Evolutionary conservation across 495 filamentous ascomycete genomes (phyloP), one percentile per base, ranked within the genome.

Genomic region (Hypoxylon perforatum): DNA sequence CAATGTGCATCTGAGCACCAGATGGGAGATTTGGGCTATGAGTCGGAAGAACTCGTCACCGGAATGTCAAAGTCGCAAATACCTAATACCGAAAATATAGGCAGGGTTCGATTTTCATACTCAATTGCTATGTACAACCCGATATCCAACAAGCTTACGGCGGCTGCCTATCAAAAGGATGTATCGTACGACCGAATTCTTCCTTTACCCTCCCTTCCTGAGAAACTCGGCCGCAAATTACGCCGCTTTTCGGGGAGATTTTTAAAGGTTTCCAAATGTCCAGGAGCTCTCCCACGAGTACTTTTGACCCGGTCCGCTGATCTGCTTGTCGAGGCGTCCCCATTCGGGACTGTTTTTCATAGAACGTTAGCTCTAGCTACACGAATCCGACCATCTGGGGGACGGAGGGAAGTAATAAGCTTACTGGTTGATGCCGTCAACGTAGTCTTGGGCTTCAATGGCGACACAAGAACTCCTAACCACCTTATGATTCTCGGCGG

Each of bases 361-460:
- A 35, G 11, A 28, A 7, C 12, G 61, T 78, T 55, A 74, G 68
- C 61, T 44, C 42, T 61, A 11, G 19, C 21, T 8, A 48, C 41
- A 39, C 33, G 49, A 35, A 42, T 21, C 44, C 2, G 18, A 35
- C 15, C 15, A 18, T 36, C 12, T 15, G 5, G 33, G 30, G 35
- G 22, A 45, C 30, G 22, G 46, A 15, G 17, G 6, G 28, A 44
- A 39, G 46, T 41, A 30, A 19, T 1, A 41, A 49, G 77, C 82
- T 71, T 70, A 85, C 86, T 91, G 80, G 67, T 93, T 93, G 67
- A 94, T 91, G 12, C 85, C 91, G 76, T 93, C 90, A 58, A 90
- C 90, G 81, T 88, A 94, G 62, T 88, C 85, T 65, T 87, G 84
- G n/a, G 85, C 78, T 74, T 87, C 85, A 53, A 90, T 82, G 4